Base-by-base conservation (phyloP, 2,329 filamentous ascomycete species). In the Thermochaetoides dissita region DNA sequence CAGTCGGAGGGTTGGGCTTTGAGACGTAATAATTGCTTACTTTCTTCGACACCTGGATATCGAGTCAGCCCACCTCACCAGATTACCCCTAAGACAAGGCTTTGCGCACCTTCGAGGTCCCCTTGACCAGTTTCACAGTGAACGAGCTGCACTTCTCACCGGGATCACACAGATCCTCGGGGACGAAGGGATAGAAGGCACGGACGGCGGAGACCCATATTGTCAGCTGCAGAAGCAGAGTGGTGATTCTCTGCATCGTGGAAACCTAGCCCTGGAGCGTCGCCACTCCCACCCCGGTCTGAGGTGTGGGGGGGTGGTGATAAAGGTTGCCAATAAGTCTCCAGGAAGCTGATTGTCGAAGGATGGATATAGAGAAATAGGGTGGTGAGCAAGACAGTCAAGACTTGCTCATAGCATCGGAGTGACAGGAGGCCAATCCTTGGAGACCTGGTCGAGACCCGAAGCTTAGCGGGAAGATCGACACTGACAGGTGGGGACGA, bases 141-240 rank as follows among this genome's bases (percentile, higher is more conserved):
- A 24, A 24, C 17, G 17, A 24, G 17, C 17, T 24, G 36, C 47
- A 51, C 12, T 46, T 34, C 32, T 41, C 45, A 40, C 32, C 38
- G 10, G 49, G 47, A 38, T 42, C 45, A 39, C 49, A 51, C 12
- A 45, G 46, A 44, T 41, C 41, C 12, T 43, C 39, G 41, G 68
- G 66, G 17, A 53, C 55, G 53, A 63, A 72, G 5, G 66, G 66
- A 38, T 58, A 68, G 53, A 75, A 71, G 40, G 71, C 71, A 40
- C 64, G 56, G 42, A 61, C 61, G 39, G 61, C 56, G 34, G 64
- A 59, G 42, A 63, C 59, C 59, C 65, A 72, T 54, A 74, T 53
- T 50, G 67, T 63, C 54, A 75, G 55, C 53, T 66, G 66, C 45
- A 67, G 52, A 36, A 72, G 50, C 45, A 63, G 40, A 36, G 56